Evolutionary conservation across 2,329 filamentous ascomycete genomes (phyloP).

Genomic region (Trichoderma koningiopsis): DNA sequence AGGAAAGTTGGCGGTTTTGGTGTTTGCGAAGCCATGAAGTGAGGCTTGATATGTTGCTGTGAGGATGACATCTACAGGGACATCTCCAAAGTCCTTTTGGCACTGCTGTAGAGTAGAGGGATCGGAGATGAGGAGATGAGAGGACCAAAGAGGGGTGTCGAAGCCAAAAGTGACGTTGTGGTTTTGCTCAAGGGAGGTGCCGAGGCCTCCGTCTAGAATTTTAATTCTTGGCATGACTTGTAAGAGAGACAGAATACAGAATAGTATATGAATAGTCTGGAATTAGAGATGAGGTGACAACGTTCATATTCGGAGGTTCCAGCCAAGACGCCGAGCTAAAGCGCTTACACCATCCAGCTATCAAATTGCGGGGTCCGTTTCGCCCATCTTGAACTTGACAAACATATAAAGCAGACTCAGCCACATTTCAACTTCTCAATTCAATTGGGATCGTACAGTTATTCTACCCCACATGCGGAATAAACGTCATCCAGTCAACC

Average conservation of each 20-base stretch:
- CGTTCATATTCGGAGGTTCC: background rate
- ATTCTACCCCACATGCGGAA: background rate
- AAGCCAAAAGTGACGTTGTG: constrained; percentile 55
- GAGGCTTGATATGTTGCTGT: constrained; percentile 71
- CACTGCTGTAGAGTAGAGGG: constrained; percentile 54
- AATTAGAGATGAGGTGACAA: background rate
- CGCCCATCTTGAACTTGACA: background rate
- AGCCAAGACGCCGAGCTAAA: background rate
- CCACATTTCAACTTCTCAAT: background rate
- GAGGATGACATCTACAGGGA: constrained; percentile 63
- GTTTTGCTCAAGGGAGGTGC: constrained; percentile 64
- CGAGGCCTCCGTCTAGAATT: constrained; percentile 68
- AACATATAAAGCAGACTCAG: background rate
- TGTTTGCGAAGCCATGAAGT: constrained; percentile 56
- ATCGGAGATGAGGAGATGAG: constrained; percentile 62
- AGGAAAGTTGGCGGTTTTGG: constrained; percentile 46
- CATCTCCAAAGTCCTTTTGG: constrained; percentile 57
- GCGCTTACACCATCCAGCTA: background rate
- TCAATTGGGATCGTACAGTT: background rate
- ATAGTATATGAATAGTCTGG: background rate
- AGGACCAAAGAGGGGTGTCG: constrained; percentile 66
- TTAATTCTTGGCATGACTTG: constrained; percentile 36
- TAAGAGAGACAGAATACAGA: background rate
- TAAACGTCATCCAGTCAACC: constrained; percentile 2
- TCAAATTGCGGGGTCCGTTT: background rate